Conservation (phyloP, 1,284 basidiomycete species). For the Limonomyces culmigenus region DNA sequence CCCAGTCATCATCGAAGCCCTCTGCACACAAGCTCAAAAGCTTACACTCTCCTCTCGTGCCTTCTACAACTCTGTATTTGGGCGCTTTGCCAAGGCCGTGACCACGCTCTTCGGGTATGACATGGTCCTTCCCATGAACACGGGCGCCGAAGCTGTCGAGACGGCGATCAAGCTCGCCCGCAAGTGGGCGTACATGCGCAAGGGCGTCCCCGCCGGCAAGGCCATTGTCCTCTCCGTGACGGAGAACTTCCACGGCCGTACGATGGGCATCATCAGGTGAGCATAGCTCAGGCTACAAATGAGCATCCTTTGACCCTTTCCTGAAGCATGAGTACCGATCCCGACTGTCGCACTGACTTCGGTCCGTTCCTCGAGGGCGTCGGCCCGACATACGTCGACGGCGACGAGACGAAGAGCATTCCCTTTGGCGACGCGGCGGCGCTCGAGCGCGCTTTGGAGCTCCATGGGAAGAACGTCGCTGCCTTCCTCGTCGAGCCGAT, state of each 20-base stretch:
- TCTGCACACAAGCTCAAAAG: constrained; percentile 76
- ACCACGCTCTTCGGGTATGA: constrained; percentile 80
- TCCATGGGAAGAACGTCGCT: constrained; percentile 74
- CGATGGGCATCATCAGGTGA: constrained; percentile 74
- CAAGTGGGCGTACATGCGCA: constrained; percentile 88
- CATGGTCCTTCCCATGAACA: constrained; percentile 99
- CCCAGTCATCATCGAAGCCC: constrained; percentile 70
- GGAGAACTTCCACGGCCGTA: constrained; percentile 95
- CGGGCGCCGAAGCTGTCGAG: constrained; percentile 95
- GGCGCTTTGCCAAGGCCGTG: constrained; percentile 75
- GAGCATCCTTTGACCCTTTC: constrained; percentile 1
- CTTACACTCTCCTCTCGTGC: constrained; percentile 91
- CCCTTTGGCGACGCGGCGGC: constrained; percentile 75
- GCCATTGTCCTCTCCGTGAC: constrained; percentile 80
- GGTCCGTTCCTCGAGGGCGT: constrained; percentile 83
- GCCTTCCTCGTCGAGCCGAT: constrained; percentile 96
- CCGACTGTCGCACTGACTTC: constrained; percentile 75
- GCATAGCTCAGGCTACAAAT: constrained; percentile 7
- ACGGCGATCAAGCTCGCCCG: constrained; percentile 73
- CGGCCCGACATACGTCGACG: constrained; percentile 57
- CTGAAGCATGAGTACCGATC: constrained; percentile 88
- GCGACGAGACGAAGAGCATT: constrained; percentile 37
- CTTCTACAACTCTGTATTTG: constrained; percentile 91
- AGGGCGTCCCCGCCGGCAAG: constrained; percentile 68
- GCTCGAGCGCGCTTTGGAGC: constrained; percentile 66